Base-by-base conservation (phyloP, 2,329 filamentous ascomycete genomes). In the Penicillium sp. region DNA sequence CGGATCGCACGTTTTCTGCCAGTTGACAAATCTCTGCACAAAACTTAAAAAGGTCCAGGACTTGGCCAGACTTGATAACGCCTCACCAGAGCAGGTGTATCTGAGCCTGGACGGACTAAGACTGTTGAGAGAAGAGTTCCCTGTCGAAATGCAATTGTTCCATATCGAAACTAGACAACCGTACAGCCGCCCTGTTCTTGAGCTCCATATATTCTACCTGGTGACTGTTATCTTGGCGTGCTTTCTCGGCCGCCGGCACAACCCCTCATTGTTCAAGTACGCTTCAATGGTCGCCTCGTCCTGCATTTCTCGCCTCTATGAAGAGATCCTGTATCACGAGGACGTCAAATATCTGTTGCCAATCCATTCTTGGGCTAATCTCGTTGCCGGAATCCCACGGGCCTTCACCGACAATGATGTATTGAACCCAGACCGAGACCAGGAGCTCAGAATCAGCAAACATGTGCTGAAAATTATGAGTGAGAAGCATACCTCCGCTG, bases 201-300 rank as follows among this genome's bases (percentile, higher is more conserved):
- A 58, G 31, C 35, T 56, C 8, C 41, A 58, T 38, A 53, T 58
- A 13, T 58, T 56, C 16, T 58, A 58, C 21, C 25, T 58, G n/a
- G 50, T 50, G 23, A 50, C 56, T 25, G 27, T 56, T 12, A 56
- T 58, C n/a, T 21, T 58, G 13, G 53, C 42, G 1, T 56, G 54
- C 35, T 58, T 56, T 13, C 53, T 58, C 9, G 53, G 56, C n/a
- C 56, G 56, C 23, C 53, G 49, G 15, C 46, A 53, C 9, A 56
- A 47, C 15, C 35, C 49, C 4, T 40, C 53, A n/a, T 44, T 50
- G 21, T 50, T 58, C 23, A 58, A 47, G 48, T 56, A 52, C 5
- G 49, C 42, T 13, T 58, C 56, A 9, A 56, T 58, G 40, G 41
- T 32, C 16, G 56, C 56, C 27, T 58, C 56, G 3, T 58, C 53